Evolutionary conservation across 352 stramenopile species (phyloP).

Genomic region (Pythium guiyangense): DNA sequence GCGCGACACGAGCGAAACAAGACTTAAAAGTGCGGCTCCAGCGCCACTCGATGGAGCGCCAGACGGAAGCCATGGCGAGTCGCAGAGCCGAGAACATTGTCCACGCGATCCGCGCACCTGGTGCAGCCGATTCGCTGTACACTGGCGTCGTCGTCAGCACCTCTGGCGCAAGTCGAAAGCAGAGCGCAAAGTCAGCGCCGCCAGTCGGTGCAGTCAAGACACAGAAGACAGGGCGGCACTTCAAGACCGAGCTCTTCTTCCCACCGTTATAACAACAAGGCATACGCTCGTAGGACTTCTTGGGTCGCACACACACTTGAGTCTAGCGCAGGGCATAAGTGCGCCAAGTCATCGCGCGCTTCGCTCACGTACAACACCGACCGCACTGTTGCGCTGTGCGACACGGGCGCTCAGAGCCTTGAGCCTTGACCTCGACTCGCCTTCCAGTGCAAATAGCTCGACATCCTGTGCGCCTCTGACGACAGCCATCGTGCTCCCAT

Average conservation of each 20-base stretch:
- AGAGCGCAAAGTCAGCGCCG: background rate
- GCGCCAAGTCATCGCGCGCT: no score
- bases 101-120: slow-evolving; percentile 16
- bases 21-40: slow-evolving; percentile 11
- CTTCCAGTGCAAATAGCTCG: no score
- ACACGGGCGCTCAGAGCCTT: no score
- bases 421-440: no score
- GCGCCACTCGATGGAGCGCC: slow-evolving; percentile 9
- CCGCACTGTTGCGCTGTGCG: no score
- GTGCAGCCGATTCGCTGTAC: slow-evolving; percentile 23
- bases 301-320: no score
- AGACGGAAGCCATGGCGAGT: background rate
- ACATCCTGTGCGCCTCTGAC: no score
- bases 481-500: no score
- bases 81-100: slow-evolving; percentile 25
- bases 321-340: no score
- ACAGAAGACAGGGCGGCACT: slow-evolving; percentile 23
- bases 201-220: slow-evolving; percentile 10
- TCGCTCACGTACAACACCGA: no score
- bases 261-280: slow-evolving; percentile 11
- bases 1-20: slow-evolving; percentile 19
- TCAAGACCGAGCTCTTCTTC: slow-evolving; percentile 34
- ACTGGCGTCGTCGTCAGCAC: slow-evolving; percentile 19
- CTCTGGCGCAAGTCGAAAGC: slow-evolving; percentile 1
- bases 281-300: no score